Conservation (phyloP, 2,329 filamentous ascomycete genomes). For the Stylonectria norvegica region DNA sequence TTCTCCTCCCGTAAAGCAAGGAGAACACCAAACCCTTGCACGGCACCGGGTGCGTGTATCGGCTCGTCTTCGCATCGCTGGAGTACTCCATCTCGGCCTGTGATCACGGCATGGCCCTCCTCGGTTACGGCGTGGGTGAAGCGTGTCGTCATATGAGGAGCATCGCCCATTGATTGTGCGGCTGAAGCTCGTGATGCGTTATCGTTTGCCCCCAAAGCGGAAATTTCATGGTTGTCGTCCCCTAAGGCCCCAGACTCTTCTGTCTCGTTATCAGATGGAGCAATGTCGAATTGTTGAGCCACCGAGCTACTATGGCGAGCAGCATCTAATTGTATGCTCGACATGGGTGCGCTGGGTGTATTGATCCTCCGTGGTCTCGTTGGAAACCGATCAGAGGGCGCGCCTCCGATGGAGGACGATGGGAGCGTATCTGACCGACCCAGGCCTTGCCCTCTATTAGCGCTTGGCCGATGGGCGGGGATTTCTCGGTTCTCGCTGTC, state of each 20-base stretch:
- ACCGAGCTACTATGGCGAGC: slow-evolving; percentile 34
- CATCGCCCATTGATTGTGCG: slow-evolving; percentile 28
- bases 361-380: slow-evolving; percentile 31
- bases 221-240: background rate
- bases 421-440: slow-evolving; percentile 25
- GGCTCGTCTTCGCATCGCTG: slow-evolving; percentile 89
- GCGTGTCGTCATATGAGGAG: slow-evolving; percentile 62
- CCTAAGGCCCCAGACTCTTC: slow-evolving; percentile 26
- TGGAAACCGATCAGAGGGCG: slow-evolving; percentile 14
- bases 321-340: slow-evolving; percentile 45
- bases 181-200: slow-evolving; percentile 17
- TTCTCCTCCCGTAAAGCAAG: slow-evolving; percentile 69
- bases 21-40: slow-evolving; percentile 77
- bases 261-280: slow-evolving; percentile 31
- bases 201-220: background rate
- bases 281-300: slow-evolving; percentile 34
- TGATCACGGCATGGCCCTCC: slow-evolving; percentile 78
- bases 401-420: slow-evolving; percentile 22
- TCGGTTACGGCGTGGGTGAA: slow-evolving; percentile 77
- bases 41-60: slow-evolving; percentile 79
- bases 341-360: slow-evolving; percentile 37
- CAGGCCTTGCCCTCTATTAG: slow-evolving; percentile 29
- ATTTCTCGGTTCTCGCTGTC: slow-evolving; percentile 32
- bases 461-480: slow-evolving; percentile 28
- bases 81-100: slow-evolving; percentile 68